These are phyloP conservation scores for Aspergillus sp. DNA, from an alignment of 2,329 filamentous ascomycete species.

Conservation along the genomic window DNA sequence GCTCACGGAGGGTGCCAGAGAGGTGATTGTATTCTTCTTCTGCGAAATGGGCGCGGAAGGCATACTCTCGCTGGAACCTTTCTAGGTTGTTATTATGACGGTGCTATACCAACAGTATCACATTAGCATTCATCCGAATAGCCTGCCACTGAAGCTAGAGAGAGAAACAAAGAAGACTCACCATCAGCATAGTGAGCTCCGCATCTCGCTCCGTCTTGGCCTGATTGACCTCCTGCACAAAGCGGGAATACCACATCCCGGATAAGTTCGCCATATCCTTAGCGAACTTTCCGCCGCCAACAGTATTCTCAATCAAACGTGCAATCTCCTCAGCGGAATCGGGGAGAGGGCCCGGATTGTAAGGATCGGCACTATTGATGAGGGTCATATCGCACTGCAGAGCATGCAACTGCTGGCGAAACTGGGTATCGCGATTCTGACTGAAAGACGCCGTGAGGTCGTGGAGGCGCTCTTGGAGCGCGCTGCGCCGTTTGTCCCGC, in stretches of 20 bases:
- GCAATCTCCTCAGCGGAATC: conserved; percentile 69
- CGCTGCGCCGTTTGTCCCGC: conserved; percentile 85
- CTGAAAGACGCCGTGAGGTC: conserved; percentile 78
- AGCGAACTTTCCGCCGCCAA: conserved; percentile 64
- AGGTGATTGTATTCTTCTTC: conserved; percentile 66
- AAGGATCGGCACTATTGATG: conserved; percentile 83
- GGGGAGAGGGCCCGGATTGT: conserved; percentile 70
- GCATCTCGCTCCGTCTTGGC: conserved; percentile 86
- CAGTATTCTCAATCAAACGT: conserved; percentile 63
- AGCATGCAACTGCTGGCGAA: conserved; percentile 85
- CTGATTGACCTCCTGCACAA: conserved; percentile 84
- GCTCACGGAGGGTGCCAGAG: conserved; percentile 63
- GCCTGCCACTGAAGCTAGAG: background rate
- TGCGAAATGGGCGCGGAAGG: conserved; percentile 65
- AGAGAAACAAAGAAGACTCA: conserved; percentile 50
- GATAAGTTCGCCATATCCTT: conserved; percentile 69
- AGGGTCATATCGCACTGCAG: conserved; percentile 90
- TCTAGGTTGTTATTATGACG: conserved; percentile 61
- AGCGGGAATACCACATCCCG: conserved; percentile 82
- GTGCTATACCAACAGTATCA: conserved; percentile 47
- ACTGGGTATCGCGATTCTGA: conserved; percentile 79
- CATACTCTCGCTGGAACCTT: conserved; percentile 60
- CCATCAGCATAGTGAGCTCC: conserved; percentile 78
- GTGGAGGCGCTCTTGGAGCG: conserved; percentile 77
- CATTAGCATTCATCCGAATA: background rate